Evolutionary conservation across 169 alveolate species (phyloP), one percentile per base, ranked within the genome.

Genomic region (Plasmodium coatneyi): DNA sequence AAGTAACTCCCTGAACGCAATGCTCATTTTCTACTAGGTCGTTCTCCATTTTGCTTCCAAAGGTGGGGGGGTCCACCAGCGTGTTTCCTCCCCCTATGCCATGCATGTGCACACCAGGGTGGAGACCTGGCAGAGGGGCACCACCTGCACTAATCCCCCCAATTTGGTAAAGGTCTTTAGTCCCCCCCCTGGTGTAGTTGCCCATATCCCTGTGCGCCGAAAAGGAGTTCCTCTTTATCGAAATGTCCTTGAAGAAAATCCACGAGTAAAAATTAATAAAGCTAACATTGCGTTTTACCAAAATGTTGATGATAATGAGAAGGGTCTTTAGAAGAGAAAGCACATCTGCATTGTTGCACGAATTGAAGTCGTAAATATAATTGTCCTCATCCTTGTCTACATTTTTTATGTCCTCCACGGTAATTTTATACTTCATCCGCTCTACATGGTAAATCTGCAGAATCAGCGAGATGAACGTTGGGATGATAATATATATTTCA

Each of bases 361-460:
- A 70, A 25, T 81, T 91, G 34, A 91, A 91, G 39, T 72, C 92
- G 70, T 91, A 91, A n/a, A 91, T 49, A 81, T 91, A 91, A 71
- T 66, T 81, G 76, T 91, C 95, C 16, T 91, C 95, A n/a, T 80
- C 84, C 19, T 91, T 80, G 5, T 91, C 92, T 9, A 46, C 32
- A 49, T 36, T 91, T 14, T 91, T 43, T 19, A 74, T 14, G 22
- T 91, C 54, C 46, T 91, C 95, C 12, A 91, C 28, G 1, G 80
- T 66, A 12, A 91, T 91, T 71, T 81, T 91, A 32, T 91, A 91
- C 74, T 91, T 91, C 2, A 52, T 36, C 0, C 95, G 30, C 54
- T 91, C 95, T 0, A 91, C 95, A 91, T 91, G 95, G 83, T 91
- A 91, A 43, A 91, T 91, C 54, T 91, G 95, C 32, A 91, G 76